Conservation (phyloP, 805 yeast species). For the Starmerella floricola region DNA sequence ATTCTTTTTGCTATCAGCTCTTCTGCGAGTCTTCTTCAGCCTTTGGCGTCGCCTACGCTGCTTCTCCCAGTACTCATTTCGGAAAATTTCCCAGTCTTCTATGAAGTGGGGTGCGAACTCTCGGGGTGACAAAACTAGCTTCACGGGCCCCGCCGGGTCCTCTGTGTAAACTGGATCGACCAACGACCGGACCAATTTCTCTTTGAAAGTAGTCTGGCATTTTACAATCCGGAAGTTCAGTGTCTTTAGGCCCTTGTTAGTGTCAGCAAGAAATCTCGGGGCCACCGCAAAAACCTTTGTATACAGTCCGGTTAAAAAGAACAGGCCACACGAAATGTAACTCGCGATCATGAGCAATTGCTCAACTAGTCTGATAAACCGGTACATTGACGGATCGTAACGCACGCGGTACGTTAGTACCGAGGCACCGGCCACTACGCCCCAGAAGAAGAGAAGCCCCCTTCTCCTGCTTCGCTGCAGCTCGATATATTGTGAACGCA, state of each 20-base stretch:
- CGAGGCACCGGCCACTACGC: slow-evolving; percentile 22
- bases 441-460: slow-evolving; percentile 41
- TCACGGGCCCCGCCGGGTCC: slow-evolving; percentile 58
- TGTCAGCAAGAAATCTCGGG: slow-evolving; percentile 60
- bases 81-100: slow-evolving; percentile 88
- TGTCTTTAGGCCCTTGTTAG: slow-evolving; percentile 82
- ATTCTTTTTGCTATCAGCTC: neutral
- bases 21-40: neutral
- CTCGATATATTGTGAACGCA: slow-evolving; percentile 67
- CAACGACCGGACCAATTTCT: slow-evolving; percentile 23
- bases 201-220: slow-evolving; percentile 23
- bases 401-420: slow-evolving; percentile 27
- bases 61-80: slow-evolving; percentile 81
- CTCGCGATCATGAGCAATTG: slow-evolving; percentile 43
- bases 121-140: slow-evolving; percentile 67
- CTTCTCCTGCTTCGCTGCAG: slow-evolving; percentile 55
- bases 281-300: slow-evolving; percentile 73
- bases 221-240: slow-evolving; percentile 60
- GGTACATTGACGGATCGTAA: slow-evolving; percentile 29
- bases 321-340: slow-evolving; percentile 56
- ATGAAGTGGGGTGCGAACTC: slow-evolving; percentile 71
- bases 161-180: slow-evolving; percentile 23
- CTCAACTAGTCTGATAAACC: slow-evolving; percentile 28
- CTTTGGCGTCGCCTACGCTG: slow-evolving; percentile 12
- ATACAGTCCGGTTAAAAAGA: slow-evolving; percentile 83